Percentiles rank a stretch among this genome's conserved stretches.
These are phyloP conservation scores for Coemansia sp. DNA, from an alignment of 192 early-diverging fungal genomes.

Conservation along the genomic window DNA sequence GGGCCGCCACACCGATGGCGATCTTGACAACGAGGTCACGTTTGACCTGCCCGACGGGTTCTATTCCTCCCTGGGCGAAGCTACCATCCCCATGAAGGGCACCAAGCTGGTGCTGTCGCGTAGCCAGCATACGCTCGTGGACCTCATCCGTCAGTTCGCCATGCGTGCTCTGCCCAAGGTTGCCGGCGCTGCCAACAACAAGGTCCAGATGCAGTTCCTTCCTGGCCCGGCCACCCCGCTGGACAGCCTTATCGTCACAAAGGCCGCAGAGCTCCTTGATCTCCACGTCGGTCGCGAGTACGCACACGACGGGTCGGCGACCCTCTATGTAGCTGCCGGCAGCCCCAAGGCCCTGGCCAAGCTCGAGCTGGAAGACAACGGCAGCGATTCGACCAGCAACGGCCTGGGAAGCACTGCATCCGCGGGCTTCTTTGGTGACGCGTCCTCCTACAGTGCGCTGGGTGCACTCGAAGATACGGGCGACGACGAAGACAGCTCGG, in stretches of 20 bases:
- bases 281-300: slow-evolving; percentile 45
- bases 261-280: slow-evolving; percentile 29
- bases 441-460: slow-evolving; percentile 4
- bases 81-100: slow-evolving; percentile 28
- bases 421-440: slow-evolving; percentile 1
- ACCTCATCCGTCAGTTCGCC: slow-evolving; percentile 36
- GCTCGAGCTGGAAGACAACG: slow-evolving; percentile 46
- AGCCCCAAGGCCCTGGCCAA: slow-evolving; percentile 33
- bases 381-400: slow-evolving; percentile 12
- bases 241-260: slow-evolving; percentile 33
- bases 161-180: slow-evolving; percentile 38
- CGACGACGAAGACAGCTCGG: slow-evolving; percentile 25
- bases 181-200: slow-evolving; percentile 14
- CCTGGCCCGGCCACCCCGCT: slow-evolving; percentile 28
- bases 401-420: not conserved
- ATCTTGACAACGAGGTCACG: slow-evolving; percentile 6
- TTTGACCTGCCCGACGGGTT: slow-evolving; percentile 12
- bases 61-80: slow-evolving; percentile 30
- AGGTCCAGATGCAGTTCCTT: slow-evolving; percentile 41
- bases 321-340: slow-evolving; percentile 39
- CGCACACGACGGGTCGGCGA: slow-evolving; percentile 32
- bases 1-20: not conserved
- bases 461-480: slow-evolving; percentile 25
- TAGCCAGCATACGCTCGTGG: slow-evolving; percentile 32
- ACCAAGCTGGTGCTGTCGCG: slow-evolving; percentile 31